Percentiles rank a stretch among this genome's conserved stretches.
Evolutionary conservation across 176 grass and related monocot species (phyloP).

Genomic region (Oryza nivara): DNA sequence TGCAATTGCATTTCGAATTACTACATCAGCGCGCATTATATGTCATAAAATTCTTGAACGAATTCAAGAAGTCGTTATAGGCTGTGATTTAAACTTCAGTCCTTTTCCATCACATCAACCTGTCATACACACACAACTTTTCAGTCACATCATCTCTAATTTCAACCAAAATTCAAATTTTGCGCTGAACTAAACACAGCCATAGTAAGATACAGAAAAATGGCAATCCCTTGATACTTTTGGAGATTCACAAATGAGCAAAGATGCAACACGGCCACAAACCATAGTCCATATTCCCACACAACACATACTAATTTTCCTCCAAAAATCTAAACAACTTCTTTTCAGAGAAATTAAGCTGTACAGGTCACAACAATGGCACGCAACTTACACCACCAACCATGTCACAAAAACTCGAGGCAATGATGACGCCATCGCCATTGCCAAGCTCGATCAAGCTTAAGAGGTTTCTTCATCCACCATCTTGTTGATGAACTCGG

Average conservation of each 20-base stretch:
- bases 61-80: background rate
- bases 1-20: too few species aligned
- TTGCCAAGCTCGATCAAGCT: background rate
- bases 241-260: too few species aligned
- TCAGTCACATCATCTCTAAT: too few species aligned
- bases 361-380: background rate
- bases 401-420: background rate
- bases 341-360: background rate
- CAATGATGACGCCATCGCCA: background rate
- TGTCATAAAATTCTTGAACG: background rate
- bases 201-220: background rate
- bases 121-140: too few species aligned
- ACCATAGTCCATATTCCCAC: background rate
- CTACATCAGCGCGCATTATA: too few species aligned
- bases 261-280: too few species aligned
- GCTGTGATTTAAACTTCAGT: too few species aligned
- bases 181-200: too few species aligned
- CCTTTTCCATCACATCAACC: too few species aligned
- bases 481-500: slow-evolving; percentile 53
- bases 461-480: background rate
- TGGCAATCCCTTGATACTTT: background rate
- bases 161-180: too few species aligned
- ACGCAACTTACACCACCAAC: background rate
- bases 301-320: background rate
- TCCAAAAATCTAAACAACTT: background rate